A percentile compares a stretch with the other conserved stretches of the same genome.
Conservation (phyloP, 228 moss, liverwort and hornwort genomes). For the Sphagnum fallax region DNA sequence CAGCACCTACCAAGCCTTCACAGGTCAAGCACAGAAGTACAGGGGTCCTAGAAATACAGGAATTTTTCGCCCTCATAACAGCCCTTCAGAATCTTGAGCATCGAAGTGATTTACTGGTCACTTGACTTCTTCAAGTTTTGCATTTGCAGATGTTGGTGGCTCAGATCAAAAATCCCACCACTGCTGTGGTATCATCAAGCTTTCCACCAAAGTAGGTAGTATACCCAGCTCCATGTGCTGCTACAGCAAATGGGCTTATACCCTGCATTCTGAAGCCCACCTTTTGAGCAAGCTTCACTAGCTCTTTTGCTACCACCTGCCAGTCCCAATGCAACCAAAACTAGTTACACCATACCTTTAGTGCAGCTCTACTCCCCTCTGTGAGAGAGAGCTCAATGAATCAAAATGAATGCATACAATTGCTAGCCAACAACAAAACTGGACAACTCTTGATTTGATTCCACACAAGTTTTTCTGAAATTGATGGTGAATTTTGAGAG, state of each 20-base stretch:
- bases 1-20: no score
- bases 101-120: no score
- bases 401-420: neutral
- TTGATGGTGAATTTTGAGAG: no score
- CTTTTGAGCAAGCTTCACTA: constrained; percentile 37
- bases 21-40: no score
- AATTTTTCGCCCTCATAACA: no score
- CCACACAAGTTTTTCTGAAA: no score
- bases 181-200: constrained; percentile 84
- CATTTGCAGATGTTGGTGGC: neutral
- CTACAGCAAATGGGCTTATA: constrained; percentile 70
- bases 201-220: constrained; percentile 65
- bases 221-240: constrained; percentile 65
- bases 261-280: constrained; percentile 35
- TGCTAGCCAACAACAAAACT: neutral
- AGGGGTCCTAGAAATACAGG: no score
- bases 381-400: neutral
- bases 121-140: no score
- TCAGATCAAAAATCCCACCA: constrained; percentile 75
- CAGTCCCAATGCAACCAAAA: neutral
- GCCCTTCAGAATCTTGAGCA: no score
- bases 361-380: neutral
- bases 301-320: constrained; percentile 38
- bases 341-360: neutral
- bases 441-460: neutral